Base-by-base conservation (phyloP, 2,329 filamentous ascomycete species). In the Didymella glomerata region DNA sequence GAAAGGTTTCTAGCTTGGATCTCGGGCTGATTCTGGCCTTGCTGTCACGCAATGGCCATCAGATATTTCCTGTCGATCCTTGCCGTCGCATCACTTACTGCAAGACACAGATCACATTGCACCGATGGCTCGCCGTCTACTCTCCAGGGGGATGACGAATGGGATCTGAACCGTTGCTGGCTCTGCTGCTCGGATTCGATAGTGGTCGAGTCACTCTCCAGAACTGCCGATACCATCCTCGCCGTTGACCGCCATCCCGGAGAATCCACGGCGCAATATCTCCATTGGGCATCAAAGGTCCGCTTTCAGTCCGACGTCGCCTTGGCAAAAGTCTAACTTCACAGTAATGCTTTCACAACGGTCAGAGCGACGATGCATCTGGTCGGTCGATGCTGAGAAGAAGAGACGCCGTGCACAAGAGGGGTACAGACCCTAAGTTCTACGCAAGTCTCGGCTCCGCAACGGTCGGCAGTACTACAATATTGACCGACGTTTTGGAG, bases 61-160 rank as follows among this genome's bases (percentile, higher is more conserved):
- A 44, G 34, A 14, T 13, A 27, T 11, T 32, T 20, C 18, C n/a
- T 49, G 45, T 20, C 45, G 50, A 50, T 46, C 47, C 20, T 47
- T 53, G 50, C 25, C 16, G 25, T 50, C 50, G 28, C 32, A 42
- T 42, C 38, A 36, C 8, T 34, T 13, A 9, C 56, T 59, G 40
- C 46, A 54, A 54, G 34, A 54, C 46, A 47, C 50, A 9, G 32
- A 54, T 49, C 47, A 22, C 48, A 54, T 50, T 54, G 40, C 28
- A 14, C 49, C 49, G 50, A 54, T 47, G 25, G 46, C 49, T 54
- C 11, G 40, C 56, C 56, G 50, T 27, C 5, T 5, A n/a, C 18
- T 16, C 16, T 14, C 20, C 30, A 47, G 10, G 20, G 20, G 13
- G 16, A 8, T 20, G 30, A 16, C 48, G 48, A 58, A 58, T 53